Base-by-base conservation (phyloP, 108 stramenopile species). In the Pseudonitzschia pungens region DNA sequence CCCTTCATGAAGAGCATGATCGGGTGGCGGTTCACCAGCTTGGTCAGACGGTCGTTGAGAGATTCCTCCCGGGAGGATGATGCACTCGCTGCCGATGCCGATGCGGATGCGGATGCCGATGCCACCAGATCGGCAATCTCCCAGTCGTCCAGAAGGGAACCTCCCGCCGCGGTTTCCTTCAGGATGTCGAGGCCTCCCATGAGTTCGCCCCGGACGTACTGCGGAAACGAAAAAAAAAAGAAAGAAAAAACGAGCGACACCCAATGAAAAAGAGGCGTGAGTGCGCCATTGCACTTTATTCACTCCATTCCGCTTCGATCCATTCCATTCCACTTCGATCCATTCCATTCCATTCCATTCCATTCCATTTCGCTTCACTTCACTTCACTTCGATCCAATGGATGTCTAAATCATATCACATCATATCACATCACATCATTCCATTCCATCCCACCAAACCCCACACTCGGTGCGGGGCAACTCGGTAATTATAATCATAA, bases 1-100 rank as follows among this genome's bases (percentile, higher is more conserved):
- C 98, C 98, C 78, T 99, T 99, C 98, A 99, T 99, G 76, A 99
- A 99, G 5, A 99, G 74, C 91, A 99, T 92, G 67, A 97, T 86
- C 41, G 84, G 78, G 36, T 83, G 76, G 29, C 84, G 69, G 28
- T 70, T 73, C 24, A 91, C 69, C 26, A 97, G 72, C 75, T 76
- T 72, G 16, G 69, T 31, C 29, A 96, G 79, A 62, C 86, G 84
- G 43, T 89, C 84, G 26, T 88, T 55, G 54, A 95, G 66, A 8
- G 83, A 65, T 64, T 62, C n/a, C n/a, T n/a, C n/a, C n/a, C n/a
- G n/a, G n/a, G n/a, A n/a, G n/a, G n/a, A n/a, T n/a, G n/a, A n/a
- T n/a, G n/a, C n/a, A n/a, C n/a, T n/a, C n/a, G n/a, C n/a, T n/a
- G n/a, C n/a, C n/a, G n/a, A n/a, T n/a, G n/a, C n/a, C 63, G 22